phyloP scores from a whole-genome alignment of 768 basidiomycete genomes.

The Xerocomus potaroensis region DNA sequence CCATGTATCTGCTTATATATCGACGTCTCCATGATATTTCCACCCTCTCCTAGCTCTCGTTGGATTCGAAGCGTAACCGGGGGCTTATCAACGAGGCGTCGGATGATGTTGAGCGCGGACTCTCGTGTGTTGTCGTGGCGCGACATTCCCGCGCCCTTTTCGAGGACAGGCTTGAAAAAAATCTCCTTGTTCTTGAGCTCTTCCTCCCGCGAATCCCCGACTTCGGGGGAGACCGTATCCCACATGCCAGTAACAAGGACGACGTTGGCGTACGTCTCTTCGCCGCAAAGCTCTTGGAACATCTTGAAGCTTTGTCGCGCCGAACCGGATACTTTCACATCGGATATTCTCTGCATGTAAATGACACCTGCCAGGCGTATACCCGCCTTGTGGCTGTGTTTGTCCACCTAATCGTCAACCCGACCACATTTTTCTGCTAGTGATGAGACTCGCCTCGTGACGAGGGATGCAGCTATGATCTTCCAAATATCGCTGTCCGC shows the following conservation, averaged over 20 bases:
- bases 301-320: conserved; percentile 44
- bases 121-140: conserved; percentile 41
- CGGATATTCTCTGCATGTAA: conserved; percentile 50
- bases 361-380: conserved; percentile 42
- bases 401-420: neutral
- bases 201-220: conserved; percentile 36
- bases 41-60: conserved; percentile 44
- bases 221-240: conserved; percentile 34
- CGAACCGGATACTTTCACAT: conserved; percentile 44
- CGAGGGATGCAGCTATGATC: conserved; percentile 41
- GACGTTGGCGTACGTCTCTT: conserved; percentile 42
- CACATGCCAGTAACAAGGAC: conserved; percentile 52
- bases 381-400: conserved; percentile 20
- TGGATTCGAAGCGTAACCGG: conserved; percentile 48
- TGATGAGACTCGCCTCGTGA: conserved; percentile 19
- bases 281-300: conserved; percentile 51
- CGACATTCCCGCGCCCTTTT: conserved; percentile 40
- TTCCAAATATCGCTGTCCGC: conserved; percentile 48
- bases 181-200: conserved; percentile 40
- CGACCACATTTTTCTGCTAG: neutral
- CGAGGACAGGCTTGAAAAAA: conserved; percentile 49
- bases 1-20: conserved; percentile 50
- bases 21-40: conserved; percentile 46
- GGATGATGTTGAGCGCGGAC: conserved; percentile 45
- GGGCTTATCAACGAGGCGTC: conserved; percentile 33